Conservation (phyloP, 306 rosid genomes). For the Castanea crenata region DNA sequence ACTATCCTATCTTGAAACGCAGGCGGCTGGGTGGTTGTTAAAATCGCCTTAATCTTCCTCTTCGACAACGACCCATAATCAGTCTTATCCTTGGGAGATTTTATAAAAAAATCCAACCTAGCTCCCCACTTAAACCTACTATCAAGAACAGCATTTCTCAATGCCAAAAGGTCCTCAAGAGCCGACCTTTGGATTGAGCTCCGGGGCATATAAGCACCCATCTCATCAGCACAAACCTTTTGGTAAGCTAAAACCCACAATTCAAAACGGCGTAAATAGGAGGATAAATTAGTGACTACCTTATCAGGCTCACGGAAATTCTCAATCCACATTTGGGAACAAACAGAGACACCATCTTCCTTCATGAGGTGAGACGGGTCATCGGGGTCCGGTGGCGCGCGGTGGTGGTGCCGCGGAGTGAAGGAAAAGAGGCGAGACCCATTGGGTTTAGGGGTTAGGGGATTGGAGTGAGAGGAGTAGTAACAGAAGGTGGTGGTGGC, state of each 20-base stretch:
- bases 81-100: slow-evolving; percentile 68
- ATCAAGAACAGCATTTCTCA: slow-evolving; percentile 85
- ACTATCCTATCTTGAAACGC: slow-evolving; percentile 90
- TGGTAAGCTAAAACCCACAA: slow-evolving; percentile 91
- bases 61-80: slow-evolving; percentile 73
- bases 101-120: slow-evolving; percentile 62
- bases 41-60: slow-evolving; percentile 67
- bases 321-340: slow-evolving; percentile 79
- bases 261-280: slow-evolving; percentile 73
- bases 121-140: slow-evolving; percentile 82
- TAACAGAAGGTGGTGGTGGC: slow-evolving; percentile 16
- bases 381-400: slow-evolving; percentile 52
- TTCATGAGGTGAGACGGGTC: slow-evolving; percentile 64
- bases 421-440: slow-evolving; percentile 35
- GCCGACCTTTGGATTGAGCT: slow-evolving; percentile 49
- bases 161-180: slow-evolving; percentile 69
- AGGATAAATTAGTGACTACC: slow-evolving; percentile 51
- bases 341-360: slow-evolving; percentile 71
- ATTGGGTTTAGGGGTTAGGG: slow-evolving; percentile 15
- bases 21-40: slow-evolving; percentile 70
- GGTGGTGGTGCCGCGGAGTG: slow-evolving; percentile 39
- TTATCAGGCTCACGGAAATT: slow-evolving; percentile 70
- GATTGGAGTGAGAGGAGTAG: slow-evolving; percentile 20
- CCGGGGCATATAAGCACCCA: slow-evolving; percentile 79
- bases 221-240: slow-evolving; percentile 77